A percentile compares a stretch with the other conserved stretches of the same genome.
These are phyloP conservation scores for Psilocybe azurescens DNA, from an alignment of 768 basidiomycete genomes.

Conservation along the genomic window DNA sequence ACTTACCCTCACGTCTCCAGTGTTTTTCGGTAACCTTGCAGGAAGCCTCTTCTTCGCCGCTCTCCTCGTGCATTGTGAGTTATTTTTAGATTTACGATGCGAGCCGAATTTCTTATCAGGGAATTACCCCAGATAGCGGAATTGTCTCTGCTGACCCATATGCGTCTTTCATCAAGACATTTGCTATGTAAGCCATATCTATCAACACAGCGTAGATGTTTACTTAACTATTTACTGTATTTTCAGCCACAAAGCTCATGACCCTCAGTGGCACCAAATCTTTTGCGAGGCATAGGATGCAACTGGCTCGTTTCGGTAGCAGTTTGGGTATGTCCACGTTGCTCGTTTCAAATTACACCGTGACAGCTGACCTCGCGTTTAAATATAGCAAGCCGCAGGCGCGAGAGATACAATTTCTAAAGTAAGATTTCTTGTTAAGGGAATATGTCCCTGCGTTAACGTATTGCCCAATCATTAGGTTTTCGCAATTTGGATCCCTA, in stretches of 20 bases:
- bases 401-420: slow-evolving; percentile 75
- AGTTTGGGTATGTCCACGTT: slow-evolving; percentile 60
- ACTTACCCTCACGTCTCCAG: slow-evolving; percentile 35
- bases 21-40: slow-evolving; percentile 69
- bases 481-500: slow-evolving; percentile 73
- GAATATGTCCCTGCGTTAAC: neutral
- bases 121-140: slow-evolving; percentile 51
- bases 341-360: neutral
- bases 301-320: slow-evolving; percentile 81
- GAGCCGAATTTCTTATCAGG: neutral
- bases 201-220: neutral
- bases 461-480: slow-evolving; percentile 39
- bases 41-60: slow-evolving; percentile 76
- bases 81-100: neutral
- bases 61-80: slow-evolving; percentile 67
- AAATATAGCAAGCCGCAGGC: slow-evolving; percentile 66
- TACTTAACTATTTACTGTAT: slow-evolving; percentile 2
- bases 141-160: slow-evolving; percentile 66
- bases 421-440: slow-evolving; percentile 33
- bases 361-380: neutral
- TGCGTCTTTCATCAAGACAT: slow-evolving; percentile 50
- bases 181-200: slow-evolving; percentile 60
- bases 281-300: slow-evolving; percentile 77
- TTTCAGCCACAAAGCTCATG: slow-evolving; percentile 61
- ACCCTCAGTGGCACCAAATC: slow-evolving; percentile 75